Evolutionary conservation across 108 stramenopile genomes (phyloP).

Genomic region (Poteriospumella lacustris): DNA sequence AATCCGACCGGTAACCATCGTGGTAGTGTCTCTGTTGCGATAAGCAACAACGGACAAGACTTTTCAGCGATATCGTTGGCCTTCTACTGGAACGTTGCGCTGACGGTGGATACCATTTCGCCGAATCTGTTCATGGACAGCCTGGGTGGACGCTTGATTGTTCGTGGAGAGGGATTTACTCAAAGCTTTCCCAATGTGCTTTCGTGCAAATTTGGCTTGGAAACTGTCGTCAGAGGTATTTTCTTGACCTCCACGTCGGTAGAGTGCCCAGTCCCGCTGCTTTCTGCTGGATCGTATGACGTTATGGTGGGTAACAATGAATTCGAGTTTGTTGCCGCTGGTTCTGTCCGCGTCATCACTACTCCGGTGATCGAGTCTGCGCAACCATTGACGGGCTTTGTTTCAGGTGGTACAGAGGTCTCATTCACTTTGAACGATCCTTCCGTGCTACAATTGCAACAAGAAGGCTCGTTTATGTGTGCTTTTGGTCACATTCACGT

Average conservation of each 20-base stretch:
- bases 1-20: background rate
- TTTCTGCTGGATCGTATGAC: background rate
- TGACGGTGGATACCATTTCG: background rate
- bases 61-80: background rate
- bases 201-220: constrained; percentile 9
- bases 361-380: background rate
- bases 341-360: background rate
- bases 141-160: background rate
- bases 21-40: background rate
- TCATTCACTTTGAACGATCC: background rate
- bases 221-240: background rate
- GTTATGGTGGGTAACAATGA: constrained; percentile 9
- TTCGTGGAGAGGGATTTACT: constrained; percentile 12
- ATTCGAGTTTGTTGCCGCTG: background rate
- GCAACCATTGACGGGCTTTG: background rate
- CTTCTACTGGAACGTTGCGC: background rate
- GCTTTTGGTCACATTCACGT: no score
- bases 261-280: background rate
- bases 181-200: constrained; percentile 12
- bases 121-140: background rate
- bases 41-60: constrained; percentile 11
- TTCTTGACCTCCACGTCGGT: background rate
- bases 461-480: background rate
- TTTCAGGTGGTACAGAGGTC: constrained; percentile 2
- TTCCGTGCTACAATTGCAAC: background rate